Conservation (phyloP, 208 protist genomes). For the Trypanosoma scelopori region DNA sequence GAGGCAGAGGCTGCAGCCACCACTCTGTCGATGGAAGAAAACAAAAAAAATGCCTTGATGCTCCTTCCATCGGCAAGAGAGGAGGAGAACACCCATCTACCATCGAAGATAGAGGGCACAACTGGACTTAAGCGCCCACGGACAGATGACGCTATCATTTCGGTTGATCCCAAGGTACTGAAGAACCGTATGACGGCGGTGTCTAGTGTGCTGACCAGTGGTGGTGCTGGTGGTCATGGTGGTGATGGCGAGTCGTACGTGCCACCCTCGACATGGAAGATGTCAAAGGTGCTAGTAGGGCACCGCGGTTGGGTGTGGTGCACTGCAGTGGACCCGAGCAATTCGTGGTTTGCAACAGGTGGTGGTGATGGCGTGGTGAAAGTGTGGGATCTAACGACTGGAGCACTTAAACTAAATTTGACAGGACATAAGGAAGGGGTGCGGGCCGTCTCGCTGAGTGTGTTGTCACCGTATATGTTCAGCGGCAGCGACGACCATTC, state of each 20-base stretch:
- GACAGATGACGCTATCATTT: conserved; percentile 39
- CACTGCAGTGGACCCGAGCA: conserved; percentile 96
- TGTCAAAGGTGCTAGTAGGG: conserved; percentile 90
- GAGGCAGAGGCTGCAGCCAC: neutral
- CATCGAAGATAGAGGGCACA: neutral
- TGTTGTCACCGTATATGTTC: conserved; percentile 98
- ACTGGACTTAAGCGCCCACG: conserved; percentile 32
- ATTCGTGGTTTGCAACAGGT: conserved; percentile 99
- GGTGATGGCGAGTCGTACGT: conserved; percentile 28
- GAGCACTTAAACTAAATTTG: conserved; percentile 97
- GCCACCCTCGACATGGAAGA: conserved; percentile 91
- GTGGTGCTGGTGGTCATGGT: neutral
- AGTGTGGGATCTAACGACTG: conserved; percentile 97
- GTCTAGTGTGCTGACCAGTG: conserved; percentile 3
- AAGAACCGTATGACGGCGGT: conserved; percentile 51
- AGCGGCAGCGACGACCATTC: conserved; percentile 98
- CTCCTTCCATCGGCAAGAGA: conserved; percentile 1
- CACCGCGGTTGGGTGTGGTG: conserved; percentile 97
- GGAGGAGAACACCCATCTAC: neutral
- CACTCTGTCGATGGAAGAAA: neutral
- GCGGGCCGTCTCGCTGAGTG: conserved; percentile 87
- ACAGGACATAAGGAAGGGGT: conserved; percentile 97
- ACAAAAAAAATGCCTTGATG: conserved; percentile 11
- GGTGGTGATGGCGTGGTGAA: conserved; percentile 99
- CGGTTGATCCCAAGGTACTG: conserved; percentile 50